Base-by-base conservation (phyloP, 2,329 filamentous ascomycete genomes). In the Calonectria ilicicola region DNA sequence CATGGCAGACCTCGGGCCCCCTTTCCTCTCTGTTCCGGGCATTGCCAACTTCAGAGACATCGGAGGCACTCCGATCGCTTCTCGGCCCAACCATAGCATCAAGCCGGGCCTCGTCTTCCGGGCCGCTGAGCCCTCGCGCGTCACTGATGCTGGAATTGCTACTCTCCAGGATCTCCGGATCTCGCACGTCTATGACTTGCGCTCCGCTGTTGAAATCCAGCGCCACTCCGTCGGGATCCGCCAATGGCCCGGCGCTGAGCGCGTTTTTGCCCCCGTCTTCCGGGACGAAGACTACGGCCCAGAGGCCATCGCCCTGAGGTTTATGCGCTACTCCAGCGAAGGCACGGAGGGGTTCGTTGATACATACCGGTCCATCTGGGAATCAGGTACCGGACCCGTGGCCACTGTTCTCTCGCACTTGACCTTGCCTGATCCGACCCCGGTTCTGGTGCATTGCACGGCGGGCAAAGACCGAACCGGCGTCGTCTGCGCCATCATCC, bases 401-500 rank as follows among this genome's bases (percentile, higher is more conserved):
- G 82, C 78, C 40, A 84, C 82, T 2, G 85, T 89, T 53, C 86
- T 95, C 46, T 80, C 83, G 19, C 89, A 94, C 76, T 84, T 95
- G 9, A 82, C 89, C 78, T 75, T 77, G 21, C 76, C 79, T 5
- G 80, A 86, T 2, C 78, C 83, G 2, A 74, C 84, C 1, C 90
- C 92, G 9, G 83, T 93, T 12, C 85, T 95, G 8, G 85, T 95
- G 9, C 93, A 96, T 80, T 95, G 94, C 82, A 94, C 93, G 0
- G 93, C 92, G 0, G 94, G 94, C 15, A 96, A 96, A 83, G 94
- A 96, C 81, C 88, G 94, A 51, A 95, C 94, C 0, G 94, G 94
- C 2, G 88, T 95, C 5, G 84, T 95, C 53, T 89, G 91, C 62
- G 93, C 92, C 3, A 77, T 96, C 47, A 81, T 95, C 10, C 86